Evolutionary conservation across 768 basidiomycete genomes (phyloP), one percentile per base, ranked within the genome.

Genomic region (Leucocoprinus sp.): DNA sequence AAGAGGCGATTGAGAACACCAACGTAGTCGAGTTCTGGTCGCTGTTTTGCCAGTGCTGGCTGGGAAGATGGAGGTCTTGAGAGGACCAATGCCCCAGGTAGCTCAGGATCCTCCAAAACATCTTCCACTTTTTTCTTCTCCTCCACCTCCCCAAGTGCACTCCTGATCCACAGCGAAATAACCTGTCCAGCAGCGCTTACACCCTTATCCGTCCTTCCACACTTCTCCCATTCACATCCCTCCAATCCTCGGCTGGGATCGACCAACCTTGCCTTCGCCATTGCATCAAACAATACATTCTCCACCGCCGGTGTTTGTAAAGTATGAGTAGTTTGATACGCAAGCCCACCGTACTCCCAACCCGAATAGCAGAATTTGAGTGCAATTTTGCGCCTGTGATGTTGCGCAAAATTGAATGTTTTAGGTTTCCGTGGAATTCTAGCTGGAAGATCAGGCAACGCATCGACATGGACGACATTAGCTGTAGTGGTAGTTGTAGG

Each of bases 131-230:
- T 44, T 21, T 24, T 36, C 37, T 37, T 50, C 45, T 37, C 27
- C 36, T 48, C 26, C 28, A 48, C 46, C 22, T 55, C 51, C 12
- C 57, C 64, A 35, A 82, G 60, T 8, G 77, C 75, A 61, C 90
- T 92, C 48, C 93, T 69, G 9, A 96, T 81, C 84, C 89, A 93
- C 6, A 99, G 70, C 40, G 86, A 90, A 40, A 97, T 72, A 18
- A 98, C 93, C 60, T 98, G 95, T 2, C 91, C 93, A 8, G 85
- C 87, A 29, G 85, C 89, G 59, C 92, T 95, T 48, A 99, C 96
- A 0, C 95, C 93, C 15, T 84, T 74, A 70, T 99, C 96, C 21
- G 96, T 98, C 57, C 96, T 66, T 9, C 96, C 95, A 62, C 96
- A 97, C 53, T 39, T 39, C 37, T 39, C 37, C 37, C 37, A 27